Percentiles rank a stretch among this genome's conserved stretches.
Conservation (phyloP, 169 alveolate genomes). For the Eimeria tenella region DNA sequence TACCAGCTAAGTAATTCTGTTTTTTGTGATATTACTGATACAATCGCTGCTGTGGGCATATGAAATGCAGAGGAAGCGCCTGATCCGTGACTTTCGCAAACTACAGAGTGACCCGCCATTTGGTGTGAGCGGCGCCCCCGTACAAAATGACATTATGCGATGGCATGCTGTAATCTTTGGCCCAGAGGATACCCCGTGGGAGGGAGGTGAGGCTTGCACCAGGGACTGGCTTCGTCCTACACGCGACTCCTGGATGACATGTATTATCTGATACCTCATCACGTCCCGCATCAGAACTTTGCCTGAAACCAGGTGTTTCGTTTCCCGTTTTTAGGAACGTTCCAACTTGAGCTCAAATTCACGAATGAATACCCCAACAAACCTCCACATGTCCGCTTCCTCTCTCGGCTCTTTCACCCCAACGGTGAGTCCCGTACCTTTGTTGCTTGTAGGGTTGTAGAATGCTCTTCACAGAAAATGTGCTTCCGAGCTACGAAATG, state of each 20-base stretch:
- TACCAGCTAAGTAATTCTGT: background rate
- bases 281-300: background rate
- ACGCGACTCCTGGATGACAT: too few species aligned
- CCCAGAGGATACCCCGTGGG: constrained; percentile 99
- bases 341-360: constrained; percentile 90
- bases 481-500: too few species aligned
- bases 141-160: constrained; percentile 94
- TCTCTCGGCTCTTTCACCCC: constrained; percentile 90
- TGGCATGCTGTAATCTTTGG: constrained; percentile 99
- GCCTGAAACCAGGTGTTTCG: background rate
- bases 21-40: background rate
- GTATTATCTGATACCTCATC: too few species aligned
- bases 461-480: too few species aligned
- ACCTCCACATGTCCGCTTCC: constrained; percentile 90
- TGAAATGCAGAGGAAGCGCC: constrained; percentile 83
- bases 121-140: constrained; percentile 97
- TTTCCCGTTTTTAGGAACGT: constrained; percentile 82
- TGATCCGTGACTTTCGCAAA: constrained; percentile 95
- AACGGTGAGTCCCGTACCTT: constrained; percentile 80
- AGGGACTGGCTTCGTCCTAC: too few species aligned
- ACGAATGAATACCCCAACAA: constrained; percentile 90
- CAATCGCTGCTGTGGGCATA: background rate
- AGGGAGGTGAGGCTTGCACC: constrained; percentile 82
- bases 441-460: background rate
- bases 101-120: constrained; percentile 94